Conservation (phyloP, 2,329 filamentous ascomycete genomes). For the Colletotrichum sp. region DNA sequence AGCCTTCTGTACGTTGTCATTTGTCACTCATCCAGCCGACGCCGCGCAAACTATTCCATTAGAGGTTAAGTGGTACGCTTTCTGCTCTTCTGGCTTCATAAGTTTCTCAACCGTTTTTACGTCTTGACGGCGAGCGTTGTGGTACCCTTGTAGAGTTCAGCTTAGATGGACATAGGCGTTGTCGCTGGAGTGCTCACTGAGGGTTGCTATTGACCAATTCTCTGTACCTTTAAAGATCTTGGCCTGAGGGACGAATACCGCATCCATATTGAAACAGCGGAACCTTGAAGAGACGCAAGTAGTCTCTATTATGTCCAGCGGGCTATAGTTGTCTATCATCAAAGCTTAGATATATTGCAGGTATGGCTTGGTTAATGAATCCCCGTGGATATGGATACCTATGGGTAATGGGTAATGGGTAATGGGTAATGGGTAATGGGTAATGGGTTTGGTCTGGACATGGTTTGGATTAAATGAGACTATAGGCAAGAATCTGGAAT, state of each 20-base stretch:
- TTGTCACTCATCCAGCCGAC: background rate
- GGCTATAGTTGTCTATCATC: background rate
- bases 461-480: no score
- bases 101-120: background rate
- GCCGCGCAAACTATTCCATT: background rate
- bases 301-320: background rate
- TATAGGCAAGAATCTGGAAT: no score
- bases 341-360: background rate
- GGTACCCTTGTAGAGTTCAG: background rate
- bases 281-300: background rate
- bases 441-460: no score
- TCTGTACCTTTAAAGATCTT: background rate
- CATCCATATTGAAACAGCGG: background rate
- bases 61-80: background rate
- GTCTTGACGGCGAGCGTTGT: background rate
- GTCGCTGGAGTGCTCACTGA: no score
- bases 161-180: background rate
- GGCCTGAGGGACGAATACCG: background rate
- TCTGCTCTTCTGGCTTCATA: accelerated
- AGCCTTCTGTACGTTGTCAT: background rate
- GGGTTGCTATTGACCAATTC: background rate
- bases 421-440: background rate
- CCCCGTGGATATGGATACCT: background rate
- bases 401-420: background rate
- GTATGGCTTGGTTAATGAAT: background rate